phyloP scores from a whole-genome alignment of 176 grass and related monocot genomes.

The Stipa capillata region DNA sequence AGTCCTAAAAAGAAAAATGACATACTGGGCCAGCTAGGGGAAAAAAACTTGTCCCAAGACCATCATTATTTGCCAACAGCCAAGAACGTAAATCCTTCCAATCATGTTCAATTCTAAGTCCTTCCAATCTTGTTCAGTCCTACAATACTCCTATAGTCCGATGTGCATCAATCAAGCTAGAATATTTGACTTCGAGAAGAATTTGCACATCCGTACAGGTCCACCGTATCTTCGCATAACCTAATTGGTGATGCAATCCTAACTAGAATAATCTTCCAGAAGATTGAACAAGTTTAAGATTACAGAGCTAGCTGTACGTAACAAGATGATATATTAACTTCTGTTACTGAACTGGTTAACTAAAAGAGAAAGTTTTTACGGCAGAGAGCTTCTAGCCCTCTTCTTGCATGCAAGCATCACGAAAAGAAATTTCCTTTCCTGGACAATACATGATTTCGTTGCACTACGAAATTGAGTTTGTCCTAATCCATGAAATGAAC shows the following conservation, averaged over 20 bases:
- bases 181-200: neutral
- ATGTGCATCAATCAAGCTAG: neutral
- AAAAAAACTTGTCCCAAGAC: neutral
- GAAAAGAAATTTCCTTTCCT: neutral
- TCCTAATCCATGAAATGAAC: neutral
- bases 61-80: slow-evolving; percentile 4
- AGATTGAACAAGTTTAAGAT: neutral
- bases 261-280: neutral
- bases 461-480: neutral
- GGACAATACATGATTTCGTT: neutral
- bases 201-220: slow-evolving; percentile 1
- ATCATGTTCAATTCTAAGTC: neutral
- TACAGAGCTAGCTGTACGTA: neutral
- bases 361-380: neutral
- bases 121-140: neutral
- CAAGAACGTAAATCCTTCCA: neutral
- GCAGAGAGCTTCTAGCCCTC: neutral
- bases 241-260: neutral
- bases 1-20: slow-evolving; percentile 11
- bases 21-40: neutral
- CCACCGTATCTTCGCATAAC: neutral
- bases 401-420: slow-evolving; percentile 5
- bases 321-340: neutral
- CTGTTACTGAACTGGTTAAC: neutral
- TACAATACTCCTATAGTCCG: neutral